Percentiles rank a stretch among this genome's conserved stretches.
Evolutionary conservation across 495 filamentous ascomycete species (phyloP).

Genomic region (Beverwykella pulmonaria): DNA sequence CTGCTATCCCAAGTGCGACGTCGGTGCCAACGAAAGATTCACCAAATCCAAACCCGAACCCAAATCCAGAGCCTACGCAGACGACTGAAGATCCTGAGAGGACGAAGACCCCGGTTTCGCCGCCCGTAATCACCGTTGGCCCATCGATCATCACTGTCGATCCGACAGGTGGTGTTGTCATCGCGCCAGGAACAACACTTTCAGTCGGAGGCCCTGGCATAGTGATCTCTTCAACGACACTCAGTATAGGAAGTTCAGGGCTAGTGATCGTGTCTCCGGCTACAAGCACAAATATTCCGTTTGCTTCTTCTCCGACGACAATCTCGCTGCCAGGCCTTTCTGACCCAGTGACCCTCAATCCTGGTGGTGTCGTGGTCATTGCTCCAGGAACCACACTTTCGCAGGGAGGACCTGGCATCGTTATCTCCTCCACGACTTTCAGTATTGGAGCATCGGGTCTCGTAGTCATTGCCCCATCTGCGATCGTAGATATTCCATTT

Average conservation of each 20-base stretch:
- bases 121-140: constrained; percentile 11
- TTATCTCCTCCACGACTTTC: neutral
- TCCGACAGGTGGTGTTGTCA: constrained; percentile 11
- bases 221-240: neutral
- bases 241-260: constrained; percentile 12
- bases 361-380: constrained; percentile 1
- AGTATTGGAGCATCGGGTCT: constrained; percentile 7
- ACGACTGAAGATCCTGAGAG: neutral
- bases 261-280: constrained; percentile 4
- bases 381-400: neutral
- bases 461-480: neutral
- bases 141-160: constrained; percentile 7
- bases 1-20: neutral
- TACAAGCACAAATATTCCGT: constrained; percentile 11
- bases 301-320: constrained; percentile 1
- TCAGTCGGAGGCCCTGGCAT: neutral
- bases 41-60: constrained; percentile 13
- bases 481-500: neutral
- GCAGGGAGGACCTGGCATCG: neutral
- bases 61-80: constrained; percentile 7
- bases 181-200: constrained; percentile 15
- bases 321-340: neutral
- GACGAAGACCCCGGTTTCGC: neutral
- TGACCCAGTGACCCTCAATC: constrained; percentile 8
- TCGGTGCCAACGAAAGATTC: neutral